Evolutionary conservation across 768 basidiomycete species (phyloP).

Genomic region (Auricularia heimuer): DNA sequence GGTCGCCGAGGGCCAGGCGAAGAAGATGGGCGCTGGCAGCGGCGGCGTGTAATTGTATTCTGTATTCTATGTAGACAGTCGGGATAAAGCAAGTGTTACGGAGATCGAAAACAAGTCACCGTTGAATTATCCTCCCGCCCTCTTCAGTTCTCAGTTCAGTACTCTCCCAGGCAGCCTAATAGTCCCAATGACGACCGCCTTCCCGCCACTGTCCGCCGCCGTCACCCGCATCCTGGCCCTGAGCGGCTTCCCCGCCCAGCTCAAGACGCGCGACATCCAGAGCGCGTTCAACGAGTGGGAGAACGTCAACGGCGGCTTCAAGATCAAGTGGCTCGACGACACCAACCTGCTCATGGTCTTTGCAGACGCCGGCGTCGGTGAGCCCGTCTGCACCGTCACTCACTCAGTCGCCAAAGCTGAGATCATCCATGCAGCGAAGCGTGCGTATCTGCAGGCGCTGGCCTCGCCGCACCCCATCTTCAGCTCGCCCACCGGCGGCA

Average conservation of each 20-base stretch:
- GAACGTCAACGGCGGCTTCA: constrained; percentile 78
- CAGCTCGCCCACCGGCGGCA: constrained; percentile 41
- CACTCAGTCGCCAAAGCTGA: neutral
- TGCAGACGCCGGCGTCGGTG: constrained; percentile 79
- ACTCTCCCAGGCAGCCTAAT: neutral
- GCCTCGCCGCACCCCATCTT: constrained; percentile 71
- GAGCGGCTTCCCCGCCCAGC: constrained; percentile 86
- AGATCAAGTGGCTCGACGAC: constrained; percentile 99
- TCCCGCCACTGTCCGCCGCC: constrained; percentile 81
- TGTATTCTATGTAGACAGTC: neutral
- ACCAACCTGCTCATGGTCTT: constrained; percentile 93
- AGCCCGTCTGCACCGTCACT: constrained; percentile 27
- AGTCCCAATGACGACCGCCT: constrained; percentile 50
- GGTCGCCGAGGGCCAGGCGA: neutral
- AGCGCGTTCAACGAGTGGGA: constrained; percentile 86
- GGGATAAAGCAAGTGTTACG: neutral
- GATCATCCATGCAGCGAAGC: constrained; percentile 57
- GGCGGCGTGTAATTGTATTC: neutral
- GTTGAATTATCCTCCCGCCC: neutral
- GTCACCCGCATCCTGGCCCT: constrained; percentile 92
- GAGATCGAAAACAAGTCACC: neutral
- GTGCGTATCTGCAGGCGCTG: constrained; percentile 85
- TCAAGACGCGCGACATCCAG: constrained; percentile 97
- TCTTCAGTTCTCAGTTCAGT: neutral
- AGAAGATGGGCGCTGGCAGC: neutral